Evolutionary conservation across 2,329 filamentous ascomycete species (phyloP).

Genomic region (Fusarium humuli): DNA sequence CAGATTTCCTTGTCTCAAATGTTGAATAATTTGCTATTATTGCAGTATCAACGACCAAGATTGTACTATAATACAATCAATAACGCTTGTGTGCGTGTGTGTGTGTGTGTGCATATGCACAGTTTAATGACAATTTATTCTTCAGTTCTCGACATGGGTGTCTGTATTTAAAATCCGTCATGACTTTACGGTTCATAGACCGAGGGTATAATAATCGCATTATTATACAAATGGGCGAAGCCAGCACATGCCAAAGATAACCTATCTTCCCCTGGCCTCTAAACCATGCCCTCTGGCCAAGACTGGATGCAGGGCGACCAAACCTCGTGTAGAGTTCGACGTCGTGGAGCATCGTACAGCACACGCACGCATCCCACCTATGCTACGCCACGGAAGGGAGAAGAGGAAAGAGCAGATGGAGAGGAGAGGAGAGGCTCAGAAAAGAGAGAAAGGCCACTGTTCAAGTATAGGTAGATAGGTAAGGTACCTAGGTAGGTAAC

Average conservation of each 20-base stretch:
- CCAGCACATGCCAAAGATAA: constrained; percentile 35
- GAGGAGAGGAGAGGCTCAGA: neutral
- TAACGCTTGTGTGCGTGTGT: constrained; percentile 4
- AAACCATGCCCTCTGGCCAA: constrained; percentile 8
- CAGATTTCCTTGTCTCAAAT: constrained; percentile 10
- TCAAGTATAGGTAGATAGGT: neutral
- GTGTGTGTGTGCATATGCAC: neutral
- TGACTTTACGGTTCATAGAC: constrained; percentile 11
- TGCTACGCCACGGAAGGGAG: constrained; percentile 24
- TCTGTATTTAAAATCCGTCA: constrained; percentile 11
- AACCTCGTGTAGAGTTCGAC: constrained; percentile 40
- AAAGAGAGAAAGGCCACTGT: neutral
- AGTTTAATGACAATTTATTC: constrained; percentile 9
- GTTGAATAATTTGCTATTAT: constrained; percentile 14
- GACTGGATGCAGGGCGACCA: constrained; percentile 14
- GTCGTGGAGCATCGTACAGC: constrained; percentile 38
- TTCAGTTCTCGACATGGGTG: constrained; percentile 21
- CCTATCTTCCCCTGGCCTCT: constrained; percentile 5
- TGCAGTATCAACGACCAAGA: neutral
- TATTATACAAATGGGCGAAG: constrained; percentile 12
- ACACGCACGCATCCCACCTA: constrained; percentile 26
- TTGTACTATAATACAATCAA: constrained; percentile 6
- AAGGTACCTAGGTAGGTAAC: neutral
- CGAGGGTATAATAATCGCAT: constrained; percentile 38
- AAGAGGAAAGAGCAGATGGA: neutral